Evolutionary conservation across 306 rosid genomes (phyloP), one percentile per base, ranked within the genome.

Genomic region (Urtica urens): DNA sequence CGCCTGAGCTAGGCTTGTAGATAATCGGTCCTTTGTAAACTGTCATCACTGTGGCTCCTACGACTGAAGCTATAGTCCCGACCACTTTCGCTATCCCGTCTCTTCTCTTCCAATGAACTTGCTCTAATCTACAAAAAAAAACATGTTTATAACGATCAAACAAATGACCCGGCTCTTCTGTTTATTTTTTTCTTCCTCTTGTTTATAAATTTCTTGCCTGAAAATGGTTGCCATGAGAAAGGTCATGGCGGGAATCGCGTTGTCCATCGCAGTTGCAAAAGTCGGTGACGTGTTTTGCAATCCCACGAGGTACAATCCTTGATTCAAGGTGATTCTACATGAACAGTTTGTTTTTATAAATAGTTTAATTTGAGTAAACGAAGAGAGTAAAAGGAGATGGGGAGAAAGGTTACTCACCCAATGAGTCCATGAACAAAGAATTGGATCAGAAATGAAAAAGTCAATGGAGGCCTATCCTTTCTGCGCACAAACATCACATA

Each of bases 201-300:
- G 33, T 28, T 28, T 20, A 21, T 5, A 39, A 15, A 22, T 15
- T 44, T 28, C 17, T 49, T 49, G 74, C 87, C 93, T 57, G 60
- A 78, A 72, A 17, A 76, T 7, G 0, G 46, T 78, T 12, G 95
- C 82, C 80, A 85, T 70, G 37, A 85, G 80, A 60, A 81, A 81
- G n/a, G 95, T 85, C 13, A 80, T 67, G 33, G 94, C 92, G 3
- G 94, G 94, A 55, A 80, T 74, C 10, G 80, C 62, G 42, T 84
- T 84, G 56, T 84, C 86, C 76, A 68, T 80, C 27, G 78, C 79
- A 13, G 81, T 61, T 23, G 86, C 83, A 57, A 84, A 80, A 3
- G 92, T 77, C 2, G 94, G 86, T 3, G 94, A 81, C 15, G 95
- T 75, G 43, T 68, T 68, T 14, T 75, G 78, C 72, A 85, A 53